Evolutionary conservation across 1,284 basidiomycete genomes (phyloP).

Genomic region (Puccinia hordei): DNA sequence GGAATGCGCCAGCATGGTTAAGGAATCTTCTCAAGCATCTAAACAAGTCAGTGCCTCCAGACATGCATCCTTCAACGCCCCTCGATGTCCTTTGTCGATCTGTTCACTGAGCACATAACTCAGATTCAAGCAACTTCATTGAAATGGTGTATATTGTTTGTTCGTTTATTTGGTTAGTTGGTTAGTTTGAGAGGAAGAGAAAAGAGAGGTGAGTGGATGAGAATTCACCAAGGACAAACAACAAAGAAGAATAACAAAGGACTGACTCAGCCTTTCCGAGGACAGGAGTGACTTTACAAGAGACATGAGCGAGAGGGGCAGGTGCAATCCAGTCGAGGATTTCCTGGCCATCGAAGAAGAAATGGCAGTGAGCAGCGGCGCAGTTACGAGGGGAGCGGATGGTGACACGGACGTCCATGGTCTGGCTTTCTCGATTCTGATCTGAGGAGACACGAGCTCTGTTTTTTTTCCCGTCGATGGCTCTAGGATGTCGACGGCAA

Average conservation of each 20-base stretch:
- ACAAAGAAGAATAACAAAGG: no score
- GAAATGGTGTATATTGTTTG: no score
- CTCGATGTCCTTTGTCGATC: slow-evolving; percentile 26
- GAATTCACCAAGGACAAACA: no score
- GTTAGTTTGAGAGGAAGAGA: background rate
- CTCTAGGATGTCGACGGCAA: background rate
- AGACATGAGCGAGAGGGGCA: slow-evolving; percentile 12
- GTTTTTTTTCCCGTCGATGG: background rate
- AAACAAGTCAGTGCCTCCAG: slow-evolving; percentile 7
- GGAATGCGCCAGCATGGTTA: no score
- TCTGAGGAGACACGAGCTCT: no score
- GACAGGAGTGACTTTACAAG: slow-evolving; percentile 18
- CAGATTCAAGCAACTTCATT: slow-evolving; percentile 24
- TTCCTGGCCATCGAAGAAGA: slow-evolving; percentile 43
- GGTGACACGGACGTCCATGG: slow-evolving; percentile 21
- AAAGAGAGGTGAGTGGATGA: no score
- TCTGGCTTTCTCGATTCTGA: background rate
- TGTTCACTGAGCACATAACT: slow-evolving; percentile 22
- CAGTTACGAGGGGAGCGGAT: background rate
- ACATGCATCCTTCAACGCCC: slow-evolving; percentile 29
- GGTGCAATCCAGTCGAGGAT: slow-evolving; percentile 8
- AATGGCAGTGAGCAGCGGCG: slow-evolving; percentile 12
- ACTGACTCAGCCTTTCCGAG: slow-evolving; percentile 16
- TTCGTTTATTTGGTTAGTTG: no score
- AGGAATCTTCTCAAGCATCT: background rate